Evolutionary conservation across 2,329 filamentous ascomycete species (phyloP).

Genomic region (Bimuria novae-zelandiae): DNA sequence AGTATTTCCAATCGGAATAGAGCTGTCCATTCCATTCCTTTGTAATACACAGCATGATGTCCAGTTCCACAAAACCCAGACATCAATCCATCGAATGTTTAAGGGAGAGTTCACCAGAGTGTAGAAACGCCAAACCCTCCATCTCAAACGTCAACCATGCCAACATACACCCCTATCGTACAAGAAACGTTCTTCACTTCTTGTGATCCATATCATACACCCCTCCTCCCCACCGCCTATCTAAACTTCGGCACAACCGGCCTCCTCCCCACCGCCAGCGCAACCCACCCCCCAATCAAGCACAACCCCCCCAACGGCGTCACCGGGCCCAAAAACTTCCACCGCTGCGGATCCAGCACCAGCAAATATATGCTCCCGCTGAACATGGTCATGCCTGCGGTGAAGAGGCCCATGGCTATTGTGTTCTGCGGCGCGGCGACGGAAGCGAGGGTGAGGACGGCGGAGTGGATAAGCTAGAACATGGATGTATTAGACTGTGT

Average conservation of each 20-base stretch:
- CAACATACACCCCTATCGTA: too few relatives aligned
- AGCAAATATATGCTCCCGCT: conserved; percentile 68
- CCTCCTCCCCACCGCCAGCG: conserved; percentile 49
- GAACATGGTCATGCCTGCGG: conserved; percentile 70
- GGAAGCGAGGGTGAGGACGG: conserved; percentile 62
- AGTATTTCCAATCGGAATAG: too few relatives aligned
- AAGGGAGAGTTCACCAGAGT: too few relatives aligned
- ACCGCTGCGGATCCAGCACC: conserved; percentile 64
- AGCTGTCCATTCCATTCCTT: too few relatives aligned
- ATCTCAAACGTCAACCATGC: too few relatives aligned
- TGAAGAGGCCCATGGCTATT: conserved; percentile 62
- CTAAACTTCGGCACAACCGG: conserved; percentile 21
- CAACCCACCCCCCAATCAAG: conserved; percentile 68
- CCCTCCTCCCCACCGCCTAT: too few relatives aligned
- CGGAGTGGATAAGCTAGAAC: conserved; percentile 64
- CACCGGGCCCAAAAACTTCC: conserved; percentile 64
- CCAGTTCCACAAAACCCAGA: too few relatives aligned
- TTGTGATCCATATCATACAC: too few relatives aligned
- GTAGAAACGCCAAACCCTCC: too few relatives aligned
- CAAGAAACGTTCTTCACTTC: too few relatives aligned
- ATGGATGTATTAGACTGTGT: neutral
- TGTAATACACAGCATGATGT: too few relatives aligned
- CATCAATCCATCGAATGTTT: too few relatives aligned
- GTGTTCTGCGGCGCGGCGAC: conserved; percentile 59
- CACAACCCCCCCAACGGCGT: conserved; percentile 68